These are phyloP conservation scores for Viola odorata DNA, from an alignment of 345 rosid species.

Conservation along the genomic window DNA sequence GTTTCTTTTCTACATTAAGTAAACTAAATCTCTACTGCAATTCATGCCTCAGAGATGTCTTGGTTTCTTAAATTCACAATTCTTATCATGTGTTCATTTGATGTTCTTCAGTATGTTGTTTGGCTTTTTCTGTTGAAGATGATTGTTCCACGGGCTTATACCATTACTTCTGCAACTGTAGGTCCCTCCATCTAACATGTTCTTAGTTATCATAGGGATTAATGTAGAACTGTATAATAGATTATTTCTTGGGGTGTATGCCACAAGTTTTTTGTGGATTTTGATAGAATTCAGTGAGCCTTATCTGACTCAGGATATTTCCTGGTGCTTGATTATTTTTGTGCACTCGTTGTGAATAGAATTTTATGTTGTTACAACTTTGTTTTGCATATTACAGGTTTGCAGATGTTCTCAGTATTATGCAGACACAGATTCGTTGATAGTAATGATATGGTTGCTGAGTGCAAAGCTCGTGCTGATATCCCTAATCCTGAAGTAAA, in stretches of 20 bases:
- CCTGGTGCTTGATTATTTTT: constrained; percentile 5
- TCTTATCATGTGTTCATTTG: neutral
- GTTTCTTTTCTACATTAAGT: constrained; percentile 4
- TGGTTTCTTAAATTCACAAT: neutral
- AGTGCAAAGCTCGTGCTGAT: constrained; percentile 77
- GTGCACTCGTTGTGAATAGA: neutral
- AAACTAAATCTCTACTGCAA: neutral
- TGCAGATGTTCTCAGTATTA: constrained; percentile 93
- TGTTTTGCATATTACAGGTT: constrained; percentile 44
- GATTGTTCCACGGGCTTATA: constrained; percentile 67
- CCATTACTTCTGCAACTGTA: constrained; percentile 80
- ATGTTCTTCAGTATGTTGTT: constrained; percentile 65
- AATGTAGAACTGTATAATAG: neutral
- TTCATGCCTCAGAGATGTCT: neutral
- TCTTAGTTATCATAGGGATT: neutral
- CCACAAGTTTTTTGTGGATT: neutral
- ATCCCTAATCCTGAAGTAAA: constrained; percentile 84
- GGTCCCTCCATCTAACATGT: constrained; percentile 17
- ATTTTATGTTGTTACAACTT: constrained; percentile 5
- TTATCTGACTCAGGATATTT: constrained; percentile 5
- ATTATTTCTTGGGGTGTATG: constrained; percentile 5
- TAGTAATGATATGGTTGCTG: constrained; percentile 55
- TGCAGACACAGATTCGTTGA: constrained; percentile 56
- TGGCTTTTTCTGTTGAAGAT: constrained; percentile 93
- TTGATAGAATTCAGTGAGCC: neutral